Conservation (phyloP, 768 basidiomycete species). For the Zangia roseola region DNA sequence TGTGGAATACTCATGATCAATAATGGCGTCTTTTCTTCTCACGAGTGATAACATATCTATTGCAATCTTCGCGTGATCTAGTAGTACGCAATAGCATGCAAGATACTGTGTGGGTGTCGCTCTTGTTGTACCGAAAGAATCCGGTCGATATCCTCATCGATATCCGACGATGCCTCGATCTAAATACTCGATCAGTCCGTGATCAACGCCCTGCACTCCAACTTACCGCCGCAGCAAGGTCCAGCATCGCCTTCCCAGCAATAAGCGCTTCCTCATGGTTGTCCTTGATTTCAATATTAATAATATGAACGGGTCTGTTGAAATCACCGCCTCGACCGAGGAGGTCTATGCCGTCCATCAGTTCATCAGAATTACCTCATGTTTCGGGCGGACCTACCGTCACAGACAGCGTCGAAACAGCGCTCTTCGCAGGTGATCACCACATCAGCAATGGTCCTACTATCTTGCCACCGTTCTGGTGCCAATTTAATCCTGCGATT, state of each 20-base stretch:
- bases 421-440: slow-evolving; percentile 99
- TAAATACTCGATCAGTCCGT: slow-evolving; percentile 32
- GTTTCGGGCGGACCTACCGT: slow-evolving; percentile 58
- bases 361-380: slow-evolving; percentile 9
- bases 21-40: slow-evolving; percentile 64
- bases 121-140: slow-evolving; percentile 86
- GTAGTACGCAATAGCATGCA: slow-evolving; percentile 92
- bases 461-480: slow-evolving; percentile 97
- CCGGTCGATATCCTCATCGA: slow-evolving; percentile 88
- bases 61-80: slow-evolving; percentile 39
- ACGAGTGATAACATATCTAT: slow-evolving; percentile 38
- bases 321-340: slow-evolving; percentile 85
- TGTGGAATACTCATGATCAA: slow-evolving; percentile 21
- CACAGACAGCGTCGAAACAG: slow-evolving; percentile 97
- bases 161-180: slow-evolving; percentile 84
- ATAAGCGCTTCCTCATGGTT: slow-evolving; percentile 98
- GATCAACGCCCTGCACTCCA: not conserved
- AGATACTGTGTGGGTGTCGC: slow-evolving; percentile 85
- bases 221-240: slow-evolving; percentile 85
- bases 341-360: slow-evolving; percentile 56
- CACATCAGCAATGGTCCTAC: slow-evolving; percentile 83
- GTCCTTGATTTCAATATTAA: slow-evolving; percentile 98
- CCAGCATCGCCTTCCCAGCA: slow-evolving; percentile 93
- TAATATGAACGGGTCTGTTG: slow-evolving; percentile 91
- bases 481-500: slow-evolving; percentile 89